phyloP scores from a whole-genome alignment of 2,329 filamentous ascomycete species.

The Cladosporium cucumerinum region DNA sequence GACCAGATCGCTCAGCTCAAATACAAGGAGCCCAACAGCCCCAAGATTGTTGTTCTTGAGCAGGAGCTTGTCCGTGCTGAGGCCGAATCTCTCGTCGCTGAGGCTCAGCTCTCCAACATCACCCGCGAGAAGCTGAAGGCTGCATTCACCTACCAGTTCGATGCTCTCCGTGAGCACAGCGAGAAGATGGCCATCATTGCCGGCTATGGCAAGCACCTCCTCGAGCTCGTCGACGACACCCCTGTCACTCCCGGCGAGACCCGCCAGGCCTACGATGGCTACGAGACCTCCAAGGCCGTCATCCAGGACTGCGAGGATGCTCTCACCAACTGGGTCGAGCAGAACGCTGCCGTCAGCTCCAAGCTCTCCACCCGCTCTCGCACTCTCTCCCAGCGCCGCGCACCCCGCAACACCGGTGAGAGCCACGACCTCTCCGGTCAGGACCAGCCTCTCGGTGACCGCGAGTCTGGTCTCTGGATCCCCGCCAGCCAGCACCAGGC shows the following conservation, averaged over 20 bases:
- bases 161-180: constrained; percentile 93
- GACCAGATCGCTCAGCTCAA: constrained; percentile 98
- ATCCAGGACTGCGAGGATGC: constrained; percentile 99
- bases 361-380: constrained; percentile 85
- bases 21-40: constrained; percentile 98
- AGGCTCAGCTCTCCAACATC: constrained; percentile 98
- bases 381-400: constrained; percentile 80
- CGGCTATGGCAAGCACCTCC: constrained; percentile 95
- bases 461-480: constrained; percentile 77
- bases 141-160: constrained; percentile 96
- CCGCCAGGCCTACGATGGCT: constrained; percentile 91
- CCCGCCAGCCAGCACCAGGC: constrained; percentile 66
- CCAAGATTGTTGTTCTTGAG: constrained; percentile 94
- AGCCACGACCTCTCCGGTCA: constrained; percentile 80
- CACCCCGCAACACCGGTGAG: constrained; percentile 62
- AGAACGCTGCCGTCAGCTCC: constrained; percentile 82
- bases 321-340: constrained; percentile 92
- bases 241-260: constrained; percentile 97
- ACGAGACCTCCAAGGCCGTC: constrained; percentile 96
- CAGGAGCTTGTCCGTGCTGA: constrained; percentile 98
- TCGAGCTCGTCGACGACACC: constrained; percentile 93
- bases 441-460: constrained; percentile 69
- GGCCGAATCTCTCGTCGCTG: constrained; percentile 96
- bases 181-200: constrained; percentile 98
- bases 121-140: constrained; percentile 99